phyloP scores from a whole-genome alignment of 2,329 filamentous ascomycete species.

The Atkinsonella hypoxylon region DNA sequence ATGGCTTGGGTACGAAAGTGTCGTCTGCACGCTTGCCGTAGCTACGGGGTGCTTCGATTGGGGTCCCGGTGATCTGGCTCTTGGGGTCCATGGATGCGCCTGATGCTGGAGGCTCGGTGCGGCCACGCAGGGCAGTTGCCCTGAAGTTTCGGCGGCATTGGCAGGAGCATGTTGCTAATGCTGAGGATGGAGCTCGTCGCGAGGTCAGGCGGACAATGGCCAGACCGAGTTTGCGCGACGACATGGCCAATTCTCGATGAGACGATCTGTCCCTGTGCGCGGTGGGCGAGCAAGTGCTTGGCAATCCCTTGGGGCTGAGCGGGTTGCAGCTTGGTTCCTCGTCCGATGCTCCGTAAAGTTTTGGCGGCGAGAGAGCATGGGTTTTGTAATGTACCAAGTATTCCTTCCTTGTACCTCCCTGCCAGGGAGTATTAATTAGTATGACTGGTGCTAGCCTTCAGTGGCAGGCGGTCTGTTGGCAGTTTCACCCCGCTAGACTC shows the following conservation, averaged over 20 bases:
- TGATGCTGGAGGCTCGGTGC: constrained; percentile 21
- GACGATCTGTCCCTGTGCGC: background rate
- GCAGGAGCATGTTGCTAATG: constrained; percentile 34
- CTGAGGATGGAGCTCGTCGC: constrained; percentile 10
- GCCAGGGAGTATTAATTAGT: background rate
- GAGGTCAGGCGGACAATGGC: constrained; percentile 15
- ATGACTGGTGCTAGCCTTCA: background rate
- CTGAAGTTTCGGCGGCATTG: constrained; percentile 38
- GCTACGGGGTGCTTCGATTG: constrained; percentile 46
- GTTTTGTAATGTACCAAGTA: no score
- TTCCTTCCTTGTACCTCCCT: no score
- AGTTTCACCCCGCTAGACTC: background rate
- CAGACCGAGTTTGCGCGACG: constrained; percentile 20
- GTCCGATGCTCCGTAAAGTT: background rate
- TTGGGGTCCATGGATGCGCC: constrained; percentile 26
- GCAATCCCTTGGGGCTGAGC: background rate
- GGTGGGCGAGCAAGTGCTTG: no score
- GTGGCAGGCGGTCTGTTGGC: constrained; percentile 1
- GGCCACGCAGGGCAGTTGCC: constrained; percentile 26
- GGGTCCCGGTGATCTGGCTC: constrained; percentile 28
- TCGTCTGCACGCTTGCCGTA: constrained; percentile 42
- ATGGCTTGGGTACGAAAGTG: constrained; percentile 45
- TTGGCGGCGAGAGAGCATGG: background rate
- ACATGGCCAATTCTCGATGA: constrained; percentile 12
- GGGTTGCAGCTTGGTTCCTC: background rate